Conservation (phyloP, 2,329 filamentous ascomycete species). For the Decorospora gaudefroyi region DNA sequence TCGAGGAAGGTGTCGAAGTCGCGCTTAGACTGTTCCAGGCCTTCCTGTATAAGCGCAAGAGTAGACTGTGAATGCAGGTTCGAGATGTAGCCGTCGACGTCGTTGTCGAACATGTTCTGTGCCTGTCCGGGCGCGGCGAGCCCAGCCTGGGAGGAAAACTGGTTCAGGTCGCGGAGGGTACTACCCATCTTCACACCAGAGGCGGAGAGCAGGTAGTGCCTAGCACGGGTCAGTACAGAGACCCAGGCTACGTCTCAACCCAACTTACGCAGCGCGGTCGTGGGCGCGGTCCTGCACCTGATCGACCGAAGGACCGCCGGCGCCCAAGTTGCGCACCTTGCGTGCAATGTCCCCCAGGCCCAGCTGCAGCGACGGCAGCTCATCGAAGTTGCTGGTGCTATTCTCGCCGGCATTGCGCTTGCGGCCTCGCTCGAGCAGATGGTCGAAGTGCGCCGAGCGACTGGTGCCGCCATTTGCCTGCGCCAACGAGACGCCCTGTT, state of each 20-base stretch:
- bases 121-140: slow-evolving; percentile 57
- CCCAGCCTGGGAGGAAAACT: slow-evolving; percentile 70
- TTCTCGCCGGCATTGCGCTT: slow-evolving; percentile 71
- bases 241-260: not conserved
- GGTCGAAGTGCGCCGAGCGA: slow-evolving; percentile 67
- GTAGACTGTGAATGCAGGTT: slow-evolving; percentile 90
- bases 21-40: slow-evolving; percentile 82
- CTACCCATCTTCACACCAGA: slow-evolving; percentile 89
- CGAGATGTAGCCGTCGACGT: slow-evolving; percentile 73
- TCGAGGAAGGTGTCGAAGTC: slow-evolving; percentile 95
- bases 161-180: slow-evolving; percentile 83
- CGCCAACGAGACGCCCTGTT: slow-evolving; percentile 40
- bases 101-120: slow-evolving; percentile 56
- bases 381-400: slow-evolving; percentile 64
- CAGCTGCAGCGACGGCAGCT: slow-evolving; percentile 86
- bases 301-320: slow-evolving; percentile 67
- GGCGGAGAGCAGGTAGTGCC: slow-evolving; percentile 89
- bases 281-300: slow-evolving; percentile 50
- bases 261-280: slow-evolving; percentile 57
- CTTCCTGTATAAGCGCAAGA: slow-evolving; percentile 86
- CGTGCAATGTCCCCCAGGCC: slow-evolving; percentile 84
- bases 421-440: slow-evolving; percentile 65
- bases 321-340: slow-evolving; percentile 75
- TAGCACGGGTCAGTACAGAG: slow-evolving; percentile 45
- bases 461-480: slow-evolving; percentile 40